Base-by-base conservation (phyloP, 2,329 filamentous ascomycete species). In the Monilinia fructicola region DNA sequence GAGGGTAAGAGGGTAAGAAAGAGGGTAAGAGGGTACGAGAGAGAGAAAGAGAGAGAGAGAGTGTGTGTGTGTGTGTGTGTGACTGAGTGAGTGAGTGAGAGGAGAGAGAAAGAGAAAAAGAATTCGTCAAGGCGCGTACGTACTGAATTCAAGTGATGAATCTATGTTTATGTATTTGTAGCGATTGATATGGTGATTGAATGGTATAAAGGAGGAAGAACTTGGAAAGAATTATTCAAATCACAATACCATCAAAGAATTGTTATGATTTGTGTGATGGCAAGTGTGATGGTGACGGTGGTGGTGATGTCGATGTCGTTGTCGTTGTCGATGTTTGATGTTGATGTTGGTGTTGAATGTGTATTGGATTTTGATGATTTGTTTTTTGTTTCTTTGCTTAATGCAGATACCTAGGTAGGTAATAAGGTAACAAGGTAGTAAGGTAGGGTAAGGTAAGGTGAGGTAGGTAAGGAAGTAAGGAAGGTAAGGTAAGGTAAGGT, bases 121-220 rank as follows among this genome's bases (percentile, higher is more conserved):
- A 65, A 44, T 65, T 65, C 46, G 63, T 65, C 63, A 65, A 52
- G 63, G 63, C 63, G 63, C 63, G 63, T 59, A 58, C 40, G 50
- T 64, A 35, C 26, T 28, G 40, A 21, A 46, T 65, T 60, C 26
- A 31, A 16, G 16, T 40, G 0, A n/a, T 46, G 21, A 18, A n/a
- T 21, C 18, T 7, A 46, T 46, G 44, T 46, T 46, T 18, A n/a
- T 46, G 42, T 46, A 42, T 42, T 42, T 42, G 40, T 42, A 42
- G 12, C 2, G 11, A 16, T 42, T 42, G 40, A 14, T 46, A 16
- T 46, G 5, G 44, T 46, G 44, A 7, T 46, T 16, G 44, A 6
- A 7, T 7, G n/a, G 44, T 16, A 21, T 44, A 21, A 16, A 42
- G 40, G 14, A 42, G 40, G 40, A 42, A 42, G 42, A 44, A 16